Percentiles rank a stretch among this genome's conserved stretches.
Conservation (phyloP, 805 yeast genomes). For the Starmera quercuum region DNA sequence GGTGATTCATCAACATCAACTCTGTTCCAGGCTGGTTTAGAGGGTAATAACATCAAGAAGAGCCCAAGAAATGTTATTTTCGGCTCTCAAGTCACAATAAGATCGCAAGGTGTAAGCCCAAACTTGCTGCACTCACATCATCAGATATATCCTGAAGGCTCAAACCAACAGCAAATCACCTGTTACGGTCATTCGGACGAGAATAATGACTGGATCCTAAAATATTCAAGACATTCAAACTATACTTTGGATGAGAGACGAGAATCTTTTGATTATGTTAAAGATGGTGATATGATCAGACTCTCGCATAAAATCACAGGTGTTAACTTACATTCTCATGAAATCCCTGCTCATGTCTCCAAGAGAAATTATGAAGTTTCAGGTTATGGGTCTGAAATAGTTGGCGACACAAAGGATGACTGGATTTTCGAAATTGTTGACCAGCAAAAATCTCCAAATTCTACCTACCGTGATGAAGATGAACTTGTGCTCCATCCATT, state of each 20-base stretch:
- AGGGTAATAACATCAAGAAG: slow-evolving; percentile 56
- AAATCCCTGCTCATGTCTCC: slow-evolving; percentile 66
- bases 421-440: slow-evolving; percentile 83
- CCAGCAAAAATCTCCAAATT: slow-evolving; percentile 32
- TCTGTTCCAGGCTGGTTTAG: slow-evolving; percentile 79
- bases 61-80: slow-evolving; percentile 60
- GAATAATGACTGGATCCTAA: slow-evolving; percentile 77
- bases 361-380: slow-evolving; percentile 72
- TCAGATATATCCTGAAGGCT: slow-evolving; percentile 84
- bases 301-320: slow-evolving; percentile 64
- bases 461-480: slow-evolving; percentile 39
- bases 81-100: slow-evolving; percentile 40
- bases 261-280: slow-evolving; percentile 23
- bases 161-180: slow-evolving; percentile 90
- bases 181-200: slow-evolving; percentile 84
- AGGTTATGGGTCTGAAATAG: slow-evolving; percentile 66
- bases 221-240: slow-evolving; percentile 41
- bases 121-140: slow-evolving; percentile 82
- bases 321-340: slow-evolving; percentile 77
- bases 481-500: slow-evolving; percentile 59
- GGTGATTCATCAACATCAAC: slow-evolving; percentile 92
- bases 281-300: slow-evolving; percentile 63
- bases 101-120: slow-evolving; percentile 68
- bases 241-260: slow-evolving; percentile 16
- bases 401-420: slow-evolving; percentile 79